Percentiles rank a stretch among this genome's conserved stretches.
Conservation (phyloP, 306 rosid genomes). For the Cicer arietinum region DNA sequence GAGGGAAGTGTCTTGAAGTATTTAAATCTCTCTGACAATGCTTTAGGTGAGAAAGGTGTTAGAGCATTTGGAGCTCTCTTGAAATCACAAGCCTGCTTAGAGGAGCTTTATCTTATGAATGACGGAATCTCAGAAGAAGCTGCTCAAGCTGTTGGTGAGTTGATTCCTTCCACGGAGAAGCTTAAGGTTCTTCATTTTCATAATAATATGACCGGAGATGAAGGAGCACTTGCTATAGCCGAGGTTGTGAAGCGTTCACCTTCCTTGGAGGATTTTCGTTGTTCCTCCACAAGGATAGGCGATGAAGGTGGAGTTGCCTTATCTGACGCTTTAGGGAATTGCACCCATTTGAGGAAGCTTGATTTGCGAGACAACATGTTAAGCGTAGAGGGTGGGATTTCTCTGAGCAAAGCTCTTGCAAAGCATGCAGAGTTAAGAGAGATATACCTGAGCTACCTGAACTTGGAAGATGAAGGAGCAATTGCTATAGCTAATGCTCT, state of each 20-base stretch:
- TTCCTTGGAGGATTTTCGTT: slow-evolving; percentile 73
- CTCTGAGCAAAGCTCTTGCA: slow-evolving; percentile 79
- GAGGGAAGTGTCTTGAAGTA: slow-evolving; percentile 71
- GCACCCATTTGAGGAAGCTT: slow-evolving; percentile 71
- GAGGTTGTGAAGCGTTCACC: slow-evolving; percentile 76
- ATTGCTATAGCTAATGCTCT: slow-evolving; percentile 68
- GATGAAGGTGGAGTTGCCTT: slow-evolving; percentile 88
- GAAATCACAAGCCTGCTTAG: slow-evolving; percentile 75
- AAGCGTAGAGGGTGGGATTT: slow-evolving; percentile 78
- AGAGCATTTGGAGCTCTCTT: slow-evolving; percentile 83
- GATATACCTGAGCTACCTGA: slow-evolving; percentile 80
- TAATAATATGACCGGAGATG: slow-evolving; percentile 87
- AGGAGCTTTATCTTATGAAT: slow-evolving; percentile 84
- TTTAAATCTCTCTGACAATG: slow-evolving; percentile 82
- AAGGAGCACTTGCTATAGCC: slow-evolving; percentile 78
- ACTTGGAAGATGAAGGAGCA: slow-evolving; percentile 86
- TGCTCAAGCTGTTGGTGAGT: slow-evolving; percentile 75
- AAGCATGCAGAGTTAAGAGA: slow-evolving; percentile 67
- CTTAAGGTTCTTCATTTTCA: slow-evolving; percentile 81
- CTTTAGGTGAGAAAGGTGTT: slow-evolving; percentile 92
- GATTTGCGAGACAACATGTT: slow-evolving; percentile 94
- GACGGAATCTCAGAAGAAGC: slow-evolving; percentile 93
- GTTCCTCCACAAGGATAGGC: slow-evolving; percentile 84
- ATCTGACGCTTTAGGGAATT: slow-evolving; percentile 63
- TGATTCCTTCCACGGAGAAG: slow-evolving; percentile 82